These are phyloP conservation scores for Ampelocalamus luodianensis DNA, from an alignment of 176 grass and related monocot species.

Conservation along the genomic window DNA sequence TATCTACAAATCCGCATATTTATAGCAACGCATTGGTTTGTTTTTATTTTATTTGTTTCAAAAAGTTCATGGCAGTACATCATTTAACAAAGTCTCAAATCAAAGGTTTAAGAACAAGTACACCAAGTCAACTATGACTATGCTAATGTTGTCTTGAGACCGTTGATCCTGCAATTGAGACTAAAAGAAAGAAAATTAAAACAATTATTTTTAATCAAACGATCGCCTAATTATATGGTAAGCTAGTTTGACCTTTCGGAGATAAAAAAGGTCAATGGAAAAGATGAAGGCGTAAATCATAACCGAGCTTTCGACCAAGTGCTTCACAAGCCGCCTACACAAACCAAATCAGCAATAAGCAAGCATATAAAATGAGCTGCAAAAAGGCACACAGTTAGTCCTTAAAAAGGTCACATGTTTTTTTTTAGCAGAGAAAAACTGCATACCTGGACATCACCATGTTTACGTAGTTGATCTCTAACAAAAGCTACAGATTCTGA, in stretches of 20 bases:
- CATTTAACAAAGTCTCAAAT: too few species aligned
- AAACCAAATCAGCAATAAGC: slow-evolving; percentile 40
- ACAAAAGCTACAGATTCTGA: slow-evolving; percentile 74
- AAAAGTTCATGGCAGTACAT: too few species aligned
- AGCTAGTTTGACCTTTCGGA: too few species aligned
- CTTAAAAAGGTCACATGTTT: background rate
- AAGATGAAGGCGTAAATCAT: slow-evolving; percentile 40
- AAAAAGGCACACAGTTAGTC: background rate
- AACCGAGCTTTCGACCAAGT: slow-evolving; percentile 72
- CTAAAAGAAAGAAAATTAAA: slow-evolving; percentile 17
- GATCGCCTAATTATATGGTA: too few species aligned
- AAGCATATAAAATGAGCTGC: too few species aligned
- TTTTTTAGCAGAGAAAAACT: slow-evolving; percentile 16
- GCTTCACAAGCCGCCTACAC: slow-evolving; percentile 63
- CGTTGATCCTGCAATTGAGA: slow-evolving; percentile 60
- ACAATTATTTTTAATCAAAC: too few species aligned
- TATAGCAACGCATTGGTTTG: too few species aligned
- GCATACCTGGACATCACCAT: slow-evolving; percentile 87
- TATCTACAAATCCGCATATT: too few species aligned
- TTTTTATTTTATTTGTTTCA: too few species aligned
- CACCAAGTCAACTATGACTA: slow-evolving; percentile 91
- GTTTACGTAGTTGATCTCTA: slow-evolving; percentile 79
- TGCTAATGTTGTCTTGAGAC: slow-evolving; percentile 91
- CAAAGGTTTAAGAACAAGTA: slow-evolving; percentile 50
- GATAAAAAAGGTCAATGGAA: slow-evolving; percentile 15